Evolutionary conservation across 495 filamentous ascomycete species (phyloP).

Genomic region (Penicillium steckii): DNA sequence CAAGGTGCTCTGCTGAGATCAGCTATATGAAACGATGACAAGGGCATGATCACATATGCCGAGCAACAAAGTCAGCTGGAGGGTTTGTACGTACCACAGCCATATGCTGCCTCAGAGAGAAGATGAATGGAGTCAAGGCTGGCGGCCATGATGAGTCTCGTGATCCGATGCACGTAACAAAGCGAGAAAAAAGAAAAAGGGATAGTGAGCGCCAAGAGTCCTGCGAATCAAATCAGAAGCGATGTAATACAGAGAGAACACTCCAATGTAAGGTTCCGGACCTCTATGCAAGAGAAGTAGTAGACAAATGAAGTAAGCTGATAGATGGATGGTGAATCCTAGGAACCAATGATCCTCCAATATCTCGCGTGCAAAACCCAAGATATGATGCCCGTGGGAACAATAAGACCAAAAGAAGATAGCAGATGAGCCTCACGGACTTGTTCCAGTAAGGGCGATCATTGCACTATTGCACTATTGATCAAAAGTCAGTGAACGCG

Average conservation of each 20-base stretch:
- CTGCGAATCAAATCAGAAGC: not conserved
- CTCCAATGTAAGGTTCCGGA: not conserved
- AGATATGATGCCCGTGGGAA: not conserved
- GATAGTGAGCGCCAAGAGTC: slow-evolving; percentile 3
- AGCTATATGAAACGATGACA: not conserved
- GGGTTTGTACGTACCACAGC: slow-evolving; percentile 40
- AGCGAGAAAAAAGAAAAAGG: slow-evolving; percentile 1
- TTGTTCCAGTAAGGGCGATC: slow-evolving; percentile 21
- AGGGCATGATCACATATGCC: not conserved
- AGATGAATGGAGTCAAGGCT: slow-evolving; percentile 34
- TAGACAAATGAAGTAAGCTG: not conserved
- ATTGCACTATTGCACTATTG: slow-evolving; percentile 26
- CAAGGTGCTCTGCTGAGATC: slow-evolving; percentile 39
- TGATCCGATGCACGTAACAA: not conserved
- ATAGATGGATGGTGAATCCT: not conserved
- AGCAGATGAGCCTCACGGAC: slow-evolving; percentile 20
- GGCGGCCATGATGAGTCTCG: slow-evolving; percentile 22
- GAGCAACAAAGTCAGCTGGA: not conserved
- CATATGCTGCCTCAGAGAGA: slow-evolving; percentile 44
- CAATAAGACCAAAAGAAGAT: not conserved
- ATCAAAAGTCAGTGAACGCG: slow-evolving; percentile 1
- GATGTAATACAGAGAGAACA: not conserved
- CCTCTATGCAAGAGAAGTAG: slow-evolving; percentile 4
- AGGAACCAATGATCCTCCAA: not conserved
- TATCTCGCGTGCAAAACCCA: not conserved